phyloP scores from a whole-genome alignment of 345 rosid genomes.

The Sonneratia caseolaris region DNA sequence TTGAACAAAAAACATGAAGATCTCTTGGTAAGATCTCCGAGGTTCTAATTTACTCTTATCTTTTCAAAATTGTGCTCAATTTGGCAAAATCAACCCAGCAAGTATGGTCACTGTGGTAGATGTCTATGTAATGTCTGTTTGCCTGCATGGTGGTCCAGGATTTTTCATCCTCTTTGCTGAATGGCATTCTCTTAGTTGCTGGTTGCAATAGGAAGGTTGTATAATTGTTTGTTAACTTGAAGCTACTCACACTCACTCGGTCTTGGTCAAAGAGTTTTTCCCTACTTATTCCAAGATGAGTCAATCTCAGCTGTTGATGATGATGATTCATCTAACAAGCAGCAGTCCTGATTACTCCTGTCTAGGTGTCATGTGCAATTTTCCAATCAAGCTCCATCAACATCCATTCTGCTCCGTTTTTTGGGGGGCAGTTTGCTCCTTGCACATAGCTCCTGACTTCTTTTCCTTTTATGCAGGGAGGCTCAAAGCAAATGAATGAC shows the following conservation, averaged over 20 bases:
- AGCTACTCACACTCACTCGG: neutral
- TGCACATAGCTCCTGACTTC: neutral
- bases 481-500: constrained; percentile 48
- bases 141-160: neutral
- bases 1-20: constrained; percentile 81
- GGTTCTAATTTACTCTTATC: neutral
- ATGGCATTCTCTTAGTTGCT: neutral
- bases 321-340: neutral
- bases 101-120: neutral
- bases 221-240: neutral
- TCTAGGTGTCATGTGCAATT: neutral
- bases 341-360: neutral
- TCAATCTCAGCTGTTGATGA: neutral
- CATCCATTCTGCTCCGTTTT: neutral
- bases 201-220: neutral
- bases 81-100: neutral
- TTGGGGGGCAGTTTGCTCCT: neutral
- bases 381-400: neutral
- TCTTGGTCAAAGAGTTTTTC: neutral
- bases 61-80: neutral
- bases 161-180: neutral
- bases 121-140: neutral
- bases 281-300: neutral
- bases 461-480: constrained; percentile 32
- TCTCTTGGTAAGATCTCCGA: constrained; percentile 45